Percentiles rank a stretch among this genome's conserved stretches.
These are phyloP conservation scores for Macrolepiota dolichaula DNA, from an alignment of 768 basidiomycete genomes.

Conservation along the genomic window DNA sequence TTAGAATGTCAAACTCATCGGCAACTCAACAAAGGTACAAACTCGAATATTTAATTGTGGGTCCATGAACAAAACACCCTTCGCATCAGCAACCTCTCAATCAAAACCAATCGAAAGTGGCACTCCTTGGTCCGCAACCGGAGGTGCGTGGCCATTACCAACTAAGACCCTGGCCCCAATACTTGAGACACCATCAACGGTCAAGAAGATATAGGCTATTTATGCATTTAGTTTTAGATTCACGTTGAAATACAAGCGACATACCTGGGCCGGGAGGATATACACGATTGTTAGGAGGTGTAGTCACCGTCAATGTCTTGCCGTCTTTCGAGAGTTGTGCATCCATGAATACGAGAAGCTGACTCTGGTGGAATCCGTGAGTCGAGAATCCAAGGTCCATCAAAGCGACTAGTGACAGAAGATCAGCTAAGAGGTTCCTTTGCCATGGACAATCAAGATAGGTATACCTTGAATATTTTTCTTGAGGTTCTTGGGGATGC, in stretches of 20 bases:
- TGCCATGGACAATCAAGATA: not conserved
- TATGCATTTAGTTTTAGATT: not conserved
- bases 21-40: no score
- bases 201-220: not conserved
- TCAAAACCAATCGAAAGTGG: not conserved
- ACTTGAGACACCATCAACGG: constrained; percentile 22
- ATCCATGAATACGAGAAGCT: constrained; percentile 32
- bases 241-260: not conserved
- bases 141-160: constrained; percentile 36
- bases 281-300: constrained; percentile 32
- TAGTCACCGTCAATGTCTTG: constrained; percentile 29
- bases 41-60: not conserved
- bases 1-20: no score
- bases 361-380: constrained; percentile 38
- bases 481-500: constrained; percentile 26
- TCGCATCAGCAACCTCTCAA: not conserved
- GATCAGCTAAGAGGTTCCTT: not conserved
- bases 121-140: constrained; percentile 31
- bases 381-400: constrained; percentile 41
- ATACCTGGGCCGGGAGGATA: constrained; percentile 40
- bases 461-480: constrained; percentile 29
- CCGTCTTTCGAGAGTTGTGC: constrained; percentile 27
- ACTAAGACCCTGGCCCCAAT: constrained; percentile 34
- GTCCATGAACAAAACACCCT: not conserved
- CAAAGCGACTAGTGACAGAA: constrained; percentile 26